Percentiles rank a stretch among this genome's conserved stretches.
Conservation (phyloP, 2,329 filamentous ascomycete genomes). For the Penicillium rolfsii region DNA sequence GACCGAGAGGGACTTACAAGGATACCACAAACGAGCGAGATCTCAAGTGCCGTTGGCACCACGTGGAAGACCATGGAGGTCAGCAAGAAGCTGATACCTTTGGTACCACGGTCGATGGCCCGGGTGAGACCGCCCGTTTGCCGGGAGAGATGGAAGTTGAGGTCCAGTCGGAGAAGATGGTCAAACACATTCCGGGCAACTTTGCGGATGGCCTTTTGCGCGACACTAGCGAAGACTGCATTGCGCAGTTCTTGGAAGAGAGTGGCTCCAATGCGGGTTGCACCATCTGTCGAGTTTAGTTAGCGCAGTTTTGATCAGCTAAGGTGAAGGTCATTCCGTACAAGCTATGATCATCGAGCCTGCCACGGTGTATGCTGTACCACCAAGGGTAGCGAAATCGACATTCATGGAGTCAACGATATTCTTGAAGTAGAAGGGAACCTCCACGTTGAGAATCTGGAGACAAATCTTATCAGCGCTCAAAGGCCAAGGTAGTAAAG, state of each 20-base stretch:
- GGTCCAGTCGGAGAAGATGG: conserved; percentile 82
- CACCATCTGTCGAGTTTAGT: conserved; percentile 64
- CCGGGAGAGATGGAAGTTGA: conserved; percentile 90
- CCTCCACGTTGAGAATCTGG: conserved; percentile 84
- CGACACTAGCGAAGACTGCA: conserved; percentile 93
- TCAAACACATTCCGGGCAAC: conserved; percentile 93
- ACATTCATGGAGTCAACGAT: conserved; percentile 99
- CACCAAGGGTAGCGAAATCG: conserved; percentile 83
- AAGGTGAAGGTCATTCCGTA: conserved; percentile 42
- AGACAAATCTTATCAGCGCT: conserved; percentile 72
- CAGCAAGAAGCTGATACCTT: conserved; percentile 95
- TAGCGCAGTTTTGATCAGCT: conserved; percentile 6
- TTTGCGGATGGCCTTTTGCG: conserved; percentile 90
- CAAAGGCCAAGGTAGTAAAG: not conserved
- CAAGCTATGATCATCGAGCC: conserved; percentile 91
- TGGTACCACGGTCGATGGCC: conserved; percentile 94
- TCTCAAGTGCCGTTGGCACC: conserved; percentile 89
- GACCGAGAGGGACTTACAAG: conserved; percentile 53
- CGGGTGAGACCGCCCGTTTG: conserved; percentile 93
- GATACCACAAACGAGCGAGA: conserved; percentile 93
- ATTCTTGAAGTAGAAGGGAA: conserved; percentile 98
- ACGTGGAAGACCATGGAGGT: conserved; percentile 99
- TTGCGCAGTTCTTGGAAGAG: conserved; percentile 93
- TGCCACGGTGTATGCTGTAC: conserved; percentile 84
- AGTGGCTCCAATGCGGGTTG: conserved; percentile 83